These are phyloP conservation scores for Ilyonectria sp. DNA, from an alignment of 2,329 filamentous ascomycete genomes.

Conservation along the genomic window DNA sequence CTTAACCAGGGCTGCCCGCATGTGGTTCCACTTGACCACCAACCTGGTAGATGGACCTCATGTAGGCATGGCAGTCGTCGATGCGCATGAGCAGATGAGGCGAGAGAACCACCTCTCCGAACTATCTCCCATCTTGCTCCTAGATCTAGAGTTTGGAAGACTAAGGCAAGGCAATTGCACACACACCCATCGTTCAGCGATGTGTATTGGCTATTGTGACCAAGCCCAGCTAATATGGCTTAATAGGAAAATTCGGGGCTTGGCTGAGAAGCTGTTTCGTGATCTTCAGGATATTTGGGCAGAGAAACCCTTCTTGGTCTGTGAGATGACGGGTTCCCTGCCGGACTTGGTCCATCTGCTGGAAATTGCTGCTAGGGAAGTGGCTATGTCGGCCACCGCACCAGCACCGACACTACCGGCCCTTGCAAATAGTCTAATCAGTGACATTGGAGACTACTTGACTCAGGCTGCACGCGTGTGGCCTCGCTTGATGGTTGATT, in stretches of 20 bases:
- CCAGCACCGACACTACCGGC: not conserved
- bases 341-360: not conserved
- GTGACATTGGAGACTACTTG: not conserved
- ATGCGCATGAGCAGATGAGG: slow-evolving; percentile 49
- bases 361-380: not conserved
- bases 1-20: slow-evolving; percentile 50
- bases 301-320: not conserved
- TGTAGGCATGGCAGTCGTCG: slow-evolving; percentile 47
- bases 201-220: slow-evolving; percentile 5
- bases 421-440: not conserved
- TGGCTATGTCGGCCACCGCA: not conserved
- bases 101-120: slow-evolving; percentile 48
- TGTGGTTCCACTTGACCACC: slow-evolving; percentile 54
- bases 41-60: slow-evolving; percentile 51
- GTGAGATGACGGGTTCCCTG: not conserved
- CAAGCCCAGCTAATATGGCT: slow-evolving; percentile 31
- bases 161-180: slow-evolving; percentile 49
- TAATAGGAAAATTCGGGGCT: slow-evolving; percentile 53
- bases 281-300: slow-evolving; percentile 53
- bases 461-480: not conserved
- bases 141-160: slow-evolving; percentile 52
- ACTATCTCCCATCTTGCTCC: slow-evolving; percentile 45
- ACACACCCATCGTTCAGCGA: not conserved
- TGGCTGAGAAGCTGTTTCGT: slow-evolving; percentile 52
- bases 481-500: not conserved